Conservation (phyloP, 2,329 filamentous ascomycete species). For the Pleomassaria siparia region DNA sequence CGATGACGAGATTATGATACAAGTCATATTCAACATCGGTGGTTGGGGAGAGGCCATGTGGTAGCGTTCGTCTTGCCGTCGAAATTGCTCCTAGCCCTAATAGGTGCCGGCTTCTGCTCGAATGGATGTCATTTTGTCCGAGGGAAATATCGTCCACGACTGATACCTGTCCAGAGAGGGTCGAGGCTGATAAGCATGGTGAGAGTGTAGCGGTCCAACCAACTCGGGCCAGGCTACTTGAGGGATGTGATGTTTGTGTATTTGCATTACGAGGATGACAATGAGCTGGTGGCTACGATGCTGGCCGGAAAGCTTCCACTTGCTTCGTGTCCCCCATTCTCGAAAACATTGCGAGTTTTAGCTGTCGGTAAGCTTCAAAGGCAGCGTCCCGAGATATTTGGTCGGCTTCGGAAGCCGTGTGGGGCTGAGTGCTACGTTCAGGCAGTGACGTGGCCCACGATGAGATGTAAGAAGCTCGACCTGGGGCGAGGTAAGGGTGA, state of each 20-base stretch:
- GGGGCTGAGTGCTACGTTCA: conserved; percentile 15
- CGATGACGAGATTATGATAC: background rate
- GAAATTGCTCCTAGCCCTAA: background rate
- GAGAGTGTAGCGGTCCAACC: background rate
- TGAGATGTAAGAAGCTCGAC: conserved; percentile 32
- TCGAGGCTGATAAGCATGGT: background rate
- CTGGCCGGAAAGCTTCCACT: background rate
- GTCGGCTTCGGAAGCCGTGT: conserved; percentile 15
- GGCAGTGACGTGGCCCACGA: conserved; percentile 36
- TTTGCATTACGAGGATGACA: background rate
- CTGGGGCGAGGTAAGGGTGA: conserved; percentile 31
- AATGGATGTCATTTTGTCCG: background rate
- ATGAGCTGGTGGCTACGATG: background rate
- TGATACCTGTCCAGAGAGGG: background rate
- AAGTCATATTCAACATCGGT: background rate
- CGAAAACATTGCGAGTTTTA: conserved; percentile 35
- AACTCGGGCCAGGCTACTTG: background rate
- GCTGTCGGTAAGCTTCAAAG: conserved; percentile 37
- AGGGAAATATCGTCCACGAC: background rate
- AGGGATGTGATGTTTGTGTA: background rate
- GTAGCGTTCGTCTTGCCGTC: background rate
- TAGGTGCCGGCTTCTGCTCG: background rate
- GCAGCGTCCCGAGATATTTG: conserved; percentile 26
- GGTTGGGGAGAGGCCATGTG: background rate
- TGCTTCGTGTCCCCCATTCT: conserved; percentile 30